These are phyloP conservation scores for Sporothrix pallida DNA, from an alignment of 2,329 filamentous ascomycete genomes.

Conservation along the genomic window DNA sequence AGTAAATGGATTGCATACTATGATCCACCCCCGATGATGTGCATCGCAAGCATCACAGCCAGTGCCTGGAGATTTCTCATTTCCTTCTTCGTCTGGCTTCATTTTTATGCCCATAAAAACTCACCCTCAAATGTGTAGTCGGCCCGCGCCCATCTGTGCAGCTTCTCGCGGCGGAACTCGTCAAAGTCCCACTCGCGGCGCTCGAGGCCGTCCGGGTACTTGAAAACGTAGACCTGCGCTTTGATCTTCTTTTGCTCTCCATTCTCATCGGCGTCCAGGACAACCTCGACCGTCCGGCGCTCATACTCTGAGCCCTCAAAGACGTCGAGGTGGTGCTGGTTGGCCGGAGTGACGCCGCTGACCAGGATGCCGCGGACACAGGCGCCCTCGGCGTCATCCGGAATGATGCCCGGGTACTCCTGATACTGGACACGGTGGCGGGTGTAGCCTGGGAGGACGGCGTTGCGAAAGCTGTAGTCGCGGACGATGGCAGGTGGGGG, in stretches of 20 bases:
- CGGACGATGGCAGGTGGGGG: slow-evolving; percentile 57
- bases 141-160: slow-evolving; percentile 60
- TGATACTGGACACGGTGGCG: slow-evolving; percentile 70
- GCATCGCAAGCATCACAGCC: no score
- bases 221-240: slow-evolving; percentile 71
- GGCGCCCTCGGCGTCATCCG: slow-evolving; percentile 58
- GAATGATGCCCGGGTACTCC: slow-evolving; percentile 79
- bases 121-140: slow-evolving; percentile 55
- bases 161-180: slow-evolving; percentile 78
- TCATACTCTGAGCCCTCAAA: slow-evolving; percentile 83
- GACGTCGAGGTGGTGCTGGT: slow-evolving; percentile 74
- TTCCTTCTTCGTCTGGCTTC: no score
- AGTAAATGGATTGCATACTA: neutral
- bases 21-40: no score
- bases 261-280: slow-evolving; percentile 44
- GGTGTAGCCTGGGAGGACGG: slow-evolving; percentile 74
- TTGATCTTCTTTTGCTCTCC: slow-evolving; percentile 50
- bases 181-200: slow-evolving; percentile 85
- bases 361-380: slow-evolving; percentile 78
- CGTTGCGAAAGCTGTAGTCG: slow-evolving; percentile 71
- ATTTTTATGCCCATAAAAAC: neutral
- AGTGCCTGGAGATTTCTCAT: no score
- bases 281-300: slow-evolving; percentile 61
- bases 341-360: slow-evolving; percentile 76
- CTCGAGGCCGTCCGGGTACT: slow-evolving; percentile 62